These are phyloP conservation scores for Miscanthus lutarioriparius DNA, from an alignment of 176 grass and related monocot species.

Conservation along the genomic window DNA sequence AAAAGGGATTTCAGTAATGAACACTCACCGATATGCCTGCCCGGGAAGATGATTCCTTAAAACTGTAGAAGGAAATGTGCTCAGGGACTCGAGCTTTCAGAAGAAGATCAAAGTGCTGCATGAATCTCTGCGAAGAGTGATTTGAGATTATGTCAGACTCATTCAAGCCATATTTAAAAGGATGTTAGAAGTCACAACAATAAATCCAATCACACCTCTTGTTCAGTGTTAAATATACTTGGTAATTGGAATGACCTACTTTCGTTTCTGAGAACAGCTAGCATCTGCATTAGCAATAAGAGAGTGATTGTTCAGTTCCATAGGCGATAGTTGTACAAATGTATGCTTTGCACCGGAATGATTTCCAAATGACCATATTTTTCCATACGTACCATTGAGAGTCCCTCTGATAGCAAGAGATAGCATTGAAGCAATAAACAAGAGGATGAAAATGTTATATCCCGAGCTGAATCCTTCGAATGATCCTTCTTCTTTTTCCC, in stretches of 20 bases:
- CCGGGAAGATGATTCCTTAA: slow-evolving; percentile 66
- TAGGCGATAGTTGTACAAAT: not conserved
- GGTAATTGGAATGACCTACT: slow-evolving; percentile 67
- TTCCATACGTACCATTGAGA: slow-evolving; percentile 71
- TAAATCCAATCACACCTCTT: slow-evolving; percentile 63
- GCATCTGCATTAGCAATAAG: slow-evolving; percentile 52
- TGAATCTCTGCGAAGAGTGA: slow-evolving; percentile 72
- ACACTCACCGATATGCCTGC: slow-evolving; percentile 70
- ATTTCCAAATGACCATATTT: not conserved
- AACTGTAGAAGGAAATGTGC: slow-evolving; percentile 76
- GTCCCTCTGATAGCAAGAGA: slow-evolving; percentile 89
- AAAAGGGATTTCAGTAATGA: not conserved
- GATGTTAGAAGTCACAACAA: slow-evolving; percentile 5
- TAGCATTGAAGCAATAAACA: slow-evolving; percentile 86
- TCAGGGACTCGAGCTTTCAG: slow-evolving; percentile 80
- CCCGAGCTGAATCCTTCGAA: slow-evolving; percentile 60
- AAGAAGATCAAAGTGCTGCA: slow-evolving; percentile 96
- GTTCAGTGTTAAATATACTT: slow-evolving; percentile 82
- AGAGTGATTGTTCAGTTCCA: slow-evolving; percentile 24
- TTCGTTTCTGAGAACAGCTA: slow-evolving; percentile 81
- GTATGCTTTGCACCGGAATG: not conserved
- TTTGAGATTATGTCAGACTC: slow-evolving; percentile 6
- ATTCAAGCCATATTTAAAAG: not conserved
- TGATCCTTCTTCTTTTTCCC: slow-evolving; percentile 96
- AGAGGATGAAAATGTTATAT: slow-evolving; percentile 59